A percentile compares a stretch with the other conserved stretches of the same genome.
These are phyloP conservation scores for Hemileccinum rubropunctum DNA, from an alignment of 768 basidiomycete genomes.

Conservation along the genomic window DNA sequence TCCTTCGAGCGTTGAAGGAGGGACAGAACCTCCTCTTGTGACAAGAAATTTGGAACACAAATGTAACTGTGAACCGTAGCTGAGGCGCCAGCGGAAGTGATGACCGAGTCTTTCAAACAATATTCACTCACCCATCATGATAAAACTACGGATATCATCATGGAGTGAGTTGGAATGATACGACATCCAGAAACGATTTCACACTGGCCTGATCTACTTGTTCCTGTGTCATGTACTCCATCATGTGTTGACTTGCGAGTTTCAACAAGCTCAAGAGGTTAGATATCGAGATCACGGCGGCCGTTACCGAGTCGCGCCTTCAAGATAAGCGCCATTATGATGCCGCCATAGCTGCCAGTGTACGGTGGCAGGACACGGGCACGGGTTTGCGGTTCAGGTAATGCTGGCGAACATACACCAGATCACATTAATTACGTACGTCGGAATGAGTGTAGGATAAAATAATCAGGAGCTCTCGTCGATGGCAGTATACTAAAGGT, in stretches of 20 bases:
- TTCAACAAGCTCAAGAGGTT: too few relatives aligned
- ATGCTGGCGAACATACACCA: too few relatives aligned
- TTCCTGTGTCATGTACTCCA: slow-evolving; percentile 50
- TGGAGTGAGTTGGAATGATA: neutral
- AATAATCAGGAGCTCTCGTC: slow-evolving; percentile 1
- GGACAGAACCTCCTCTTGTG: slow-evolving; percentile 49
- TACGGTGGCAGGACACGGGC: too few relatives aligned
- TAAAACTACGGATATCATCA: slow-evolving; percentile 43
- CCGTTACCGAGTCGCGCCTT: too few relatives aligned
- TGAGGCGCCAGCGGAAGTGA: neutral
- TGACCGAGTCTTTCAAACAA: too few relatives aligned
- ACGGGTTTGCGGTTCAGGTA: too few relatives aligned
- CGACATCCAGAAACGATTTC: neutral
- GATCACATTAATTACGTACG: neutral
- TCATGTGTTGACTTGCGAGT: neutral
- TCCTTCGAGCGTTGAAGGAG: slow-evolving; percentile 71
- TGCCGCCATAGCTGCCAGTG: too few relatives aligned
- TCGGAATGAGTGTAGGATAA: slow-evolving; percentile 11
- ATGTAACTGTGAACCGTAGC: slow-evolving; percentile 57
- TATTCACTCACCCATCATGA: slow-evolving; percentile 46
- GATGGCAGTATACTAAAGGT: slow-evolving; percentile 7
- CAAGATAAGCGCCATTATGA: too few relatives aligned
- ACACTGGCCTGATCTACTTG: slow-evolving; percentile 56
- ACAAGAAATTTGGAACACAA: slow-evolving; percentile 71
- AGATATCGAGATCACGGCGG: too few relatives aligned